phyloP scores from a whole-genome alignment of 176 grass and related monocot genomes.

The Urochloa ruziziensis region DNA sequence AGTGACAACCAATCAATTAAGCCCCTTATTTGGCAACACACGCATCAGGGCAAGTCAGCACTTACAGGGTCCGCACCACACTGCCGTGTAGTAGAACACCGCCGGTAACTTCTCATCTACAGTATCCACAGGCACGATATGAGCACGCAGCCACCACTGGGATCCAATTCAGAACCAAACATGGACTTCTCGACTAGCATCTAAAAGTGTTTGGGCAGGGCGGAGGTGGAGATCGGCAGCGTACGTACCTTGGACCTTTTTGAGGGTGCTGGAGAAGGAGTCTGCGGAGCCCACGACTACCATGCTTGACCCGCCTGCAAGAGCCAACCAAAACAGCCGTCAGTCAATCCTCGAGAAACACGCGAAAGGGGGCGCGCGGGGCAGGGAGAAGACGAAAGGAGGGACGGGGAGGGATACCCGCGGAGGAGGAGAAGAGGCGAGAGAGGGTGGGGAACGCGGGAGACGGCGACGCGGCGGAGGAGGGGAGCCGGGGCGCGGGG shows the following conservation, averaged over 20 bases:
- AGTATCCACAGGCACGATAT: neutral
- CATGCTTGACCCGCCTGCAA: slow-evolving; percentile 34
- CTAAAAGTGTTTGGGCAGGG: neutral
- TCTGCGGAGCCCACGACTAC: slow-evolving; percentile 30
- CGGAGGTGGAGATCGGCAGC: neutral
- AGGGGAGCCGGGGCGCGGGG: neutral
- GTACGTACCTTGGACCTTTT: slow-evolving; percentile 57
- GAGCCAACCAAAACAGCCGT: neutral
- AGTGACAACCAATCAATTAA: neutral
- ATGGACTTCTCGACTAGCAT: too few relatives aligned
- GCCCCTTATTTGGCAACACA: neutral
- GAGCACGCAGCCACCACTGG: neutral
- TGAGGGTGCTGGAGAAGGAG: slow-evolving; percentile 28
- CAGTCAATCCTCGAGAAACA: neutral
- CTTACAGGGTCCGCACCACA: slow-evolving; percentile 64
- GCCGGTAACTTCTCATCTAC: slow-evolving; percentile 53
- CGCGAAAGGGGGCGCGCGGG: neutral
- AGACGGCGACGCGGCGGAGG: neutral
- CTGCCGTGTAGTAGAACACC: slow-evolving; percentile 65
- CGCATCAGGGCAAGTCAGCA: neutral
- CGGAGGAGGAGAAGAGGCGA: slow-evolving; percentile 41
- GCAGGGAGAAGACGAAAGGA: neutral
- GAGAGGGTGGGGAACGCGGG: neutral
- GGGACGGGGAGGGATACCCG: neutral
- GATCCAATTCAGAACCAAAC: neutral